Conservation (phyloP, 1,139 yeast species). For the Taphrina betulina region DNA sequence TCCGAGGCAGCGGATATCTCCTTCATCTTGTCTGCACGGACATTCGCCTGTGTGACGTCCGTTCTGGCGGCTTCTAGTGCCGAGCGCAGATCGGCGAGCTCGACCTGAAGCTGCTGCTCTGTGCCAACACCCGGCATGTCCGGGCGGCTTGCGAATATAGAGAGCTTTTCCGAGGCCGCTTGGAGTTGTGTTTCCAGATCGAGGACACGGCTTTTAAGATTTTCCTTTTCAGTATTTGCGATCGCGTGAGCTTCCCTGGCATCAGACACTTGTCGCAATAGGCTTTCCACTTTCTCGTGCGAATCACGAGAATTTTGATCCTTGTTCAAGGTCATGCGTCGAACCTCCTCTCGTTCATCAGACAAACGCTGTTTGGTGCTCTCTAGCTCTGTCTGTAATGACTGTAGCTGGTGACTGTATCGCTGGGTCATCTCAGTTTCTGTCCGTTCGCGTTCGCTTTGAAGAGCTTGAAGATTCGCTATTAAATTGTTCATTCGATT, state of each 20-base stretch:
- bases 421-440: slow-evolving; percentile 55
- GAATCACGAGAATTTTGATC: slow-evolving; percentile 51
- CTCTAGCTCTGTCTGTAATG: slow-evolving; percentile 53
- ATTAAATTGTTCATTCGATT: slow-evolving; percentile 59
- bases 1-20: slow-evolving; percentile 54
- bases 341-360: slow-evolving; percentile 47
- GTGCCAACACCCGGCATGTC: slow-evolving; percentile 41
- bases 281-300: slow-evolving; percentile 64
- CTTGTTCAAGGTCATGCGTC: slow-evolving; percentile 4
- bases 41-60: slow-evolving; percentile 52
- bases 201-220: slow-evolving; percentile 33
- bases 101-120: slow-evolving; percentile 40
- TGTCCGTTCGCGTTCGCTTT: slow-evolving; percentile 61
- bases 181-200: slow-evolving; percentile 46
- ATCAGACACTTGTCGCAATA: slow-evolving; percentile 52
- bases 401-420: slow-evolving; percentile 53
- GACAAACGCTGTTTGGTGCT: slow-evolving; percentile 53
- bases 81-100: slow-evolving; percentile 45
- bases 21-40: slow-evolving; percentile 54
- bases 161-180: slow-evolving; percentile 47
- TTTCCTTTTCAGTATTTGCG: slow-evolving; percentile 48
- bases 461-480: slow-evolving; percentile 60
- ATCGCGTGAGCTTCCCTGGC: slow-evolving; percentile 49
- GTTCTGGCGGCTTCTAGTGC: slow-evolving; percentile 50
- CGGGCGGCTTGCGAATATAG: slow-evolving; percentile 42